These are phyloP conservation scores for Kalmanozyma brasiliensis DNA, from an alignment of 1,284 basidiomycete genomes.

Conservation along the genomic window DNA sequence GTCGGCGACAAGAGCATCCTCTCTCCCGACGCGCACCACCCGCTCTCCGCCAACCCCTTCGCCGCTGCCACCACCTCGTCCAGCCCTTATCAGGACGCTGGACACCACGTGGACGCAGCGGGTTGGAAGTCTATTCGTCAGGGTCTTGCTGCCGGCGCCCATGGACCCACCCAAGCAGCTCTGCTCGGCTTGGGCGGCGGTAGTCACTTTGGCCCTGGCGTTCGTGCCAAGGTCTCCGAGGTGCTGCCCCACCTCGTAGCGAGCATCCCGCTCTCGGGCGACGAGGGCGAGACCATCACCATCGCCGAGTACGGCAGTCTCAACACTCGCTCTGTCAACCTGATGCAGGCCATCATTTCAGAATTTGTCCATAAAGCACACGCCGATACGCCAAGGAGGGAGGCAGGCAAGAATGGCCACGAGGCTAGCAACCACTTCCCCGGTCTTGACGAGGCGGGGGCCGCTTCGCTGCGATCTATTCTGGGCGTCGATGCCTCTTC, in stretches of 20 bases:
- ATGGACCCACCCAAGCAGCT: constrained; percentile 40
- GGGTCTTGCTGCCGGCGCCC: constrained; percentile 19
- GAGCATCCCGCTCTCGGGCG: constrained; percentile 51
- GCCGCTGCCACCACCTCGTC: constrained; percentile 26
- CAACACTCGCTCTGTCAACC: constrained; percentile 63
- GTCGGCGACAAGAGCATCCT: constrained; percentile 47
- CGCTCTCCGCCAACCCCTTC: constrained; percentile 32
- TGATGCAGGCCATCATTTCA: constrained; percentile 66
- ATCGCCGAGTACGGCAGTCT: constrained; percentile 69
- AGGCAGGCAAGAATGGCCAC: constrained; percentile 18
- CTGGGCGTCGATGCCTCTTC: constrained; percentile 28
- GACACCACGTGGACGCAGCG: constrained; percentile 17
- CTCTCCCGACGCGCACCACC: constrained; percentile 43
- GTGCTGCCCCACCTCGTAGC: constrained; percentile 57
- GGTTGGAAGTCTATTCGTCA: constrained; percentile 37
- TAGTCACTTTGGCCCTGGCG: constrained; percentile 65
- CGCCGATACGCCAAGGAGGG: constrained; percentile 25
- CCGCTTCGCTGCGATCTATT: constrained; percentile 35
- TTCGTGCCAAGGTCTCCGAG: constrained; percentile 62
- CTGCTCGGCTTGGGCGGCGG: constrained; percentile 50
- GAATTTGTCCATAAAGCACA: constrained; percentile 51
- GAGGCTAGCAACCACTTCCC: constrained; percentile 36
- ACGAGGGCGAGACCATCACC: constrained; percentile 54
- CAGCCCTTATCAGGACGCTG: constrained; percentile 25
- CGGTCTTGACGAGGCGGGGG: constrained; percentile 25